These are phyloP conservation scores for Rhizophora apiculata DNA, from an alignment of 345 rosid genomes.

Conservation along the genomic window DNA sequence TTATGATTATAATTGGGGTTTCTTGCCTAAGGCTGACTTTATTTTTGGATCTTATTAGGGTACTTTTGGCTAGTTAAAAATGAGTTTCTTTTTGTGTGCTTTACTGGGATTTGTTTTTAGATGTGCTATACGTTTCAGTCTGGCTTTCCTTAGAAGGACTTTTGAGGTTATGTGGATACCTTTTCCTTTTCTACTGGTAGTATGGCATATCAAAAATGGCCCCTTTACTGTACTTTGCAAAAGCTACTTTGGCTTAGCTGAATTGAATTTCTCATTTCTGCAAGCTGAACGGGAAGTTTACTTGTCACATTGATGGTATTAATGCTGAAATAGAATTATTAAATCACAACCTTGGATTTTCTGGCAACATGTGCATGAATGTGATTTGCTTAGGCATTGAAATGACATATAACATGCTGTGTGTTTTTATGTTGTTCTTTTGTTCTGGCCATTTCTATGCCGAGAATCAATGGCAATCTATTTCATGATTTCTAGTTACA, in stretches of 20 bases:
- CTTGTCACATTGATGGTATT: not conserved
- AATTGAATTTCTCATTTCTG: constrained; percentile 5
- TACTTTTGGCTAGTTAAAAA: constrained; percentile 17
- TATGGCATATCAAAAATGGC: too few relatives aligned
- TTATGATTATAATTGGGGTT: constrained; percentile 10
- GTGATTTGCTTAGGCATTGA: not conserved
- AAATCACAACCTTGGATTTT: not conserved
- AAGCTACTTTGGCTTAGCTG: not conserved
- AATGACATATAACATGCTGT: not conserved
- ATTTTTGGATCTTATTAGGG: constrained; percentile 6
- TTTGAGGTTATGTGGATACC: constrained; percentile 18
- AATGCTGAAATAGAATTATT: not conserved
- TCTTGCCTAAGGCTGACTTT: constrained; percentile 8
- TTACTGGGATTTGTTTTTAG: constrained; percentile 21
- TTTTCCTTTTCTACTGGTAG: constrained; percentile 12
- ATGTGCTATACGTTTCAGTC: constrained; percentile 16
- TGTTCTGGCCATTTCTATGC: not conserved
- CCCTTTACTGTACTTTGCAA: not conserved
- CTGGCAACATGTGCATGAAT: not conserved
- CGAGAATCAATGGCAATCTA: not conserved
- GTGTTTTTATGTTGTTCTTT: not conserved
- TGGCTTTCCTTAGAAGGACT: constrained; percentile 17
- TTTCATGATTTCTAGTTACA: not conserved
- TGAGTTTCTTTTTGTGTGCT: constrained; percentile 10
- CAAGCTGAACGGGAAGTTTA: not conserved